Conservation (phyloP, 257 asterid genomes). For the Solanum medicagineum region DNA sequence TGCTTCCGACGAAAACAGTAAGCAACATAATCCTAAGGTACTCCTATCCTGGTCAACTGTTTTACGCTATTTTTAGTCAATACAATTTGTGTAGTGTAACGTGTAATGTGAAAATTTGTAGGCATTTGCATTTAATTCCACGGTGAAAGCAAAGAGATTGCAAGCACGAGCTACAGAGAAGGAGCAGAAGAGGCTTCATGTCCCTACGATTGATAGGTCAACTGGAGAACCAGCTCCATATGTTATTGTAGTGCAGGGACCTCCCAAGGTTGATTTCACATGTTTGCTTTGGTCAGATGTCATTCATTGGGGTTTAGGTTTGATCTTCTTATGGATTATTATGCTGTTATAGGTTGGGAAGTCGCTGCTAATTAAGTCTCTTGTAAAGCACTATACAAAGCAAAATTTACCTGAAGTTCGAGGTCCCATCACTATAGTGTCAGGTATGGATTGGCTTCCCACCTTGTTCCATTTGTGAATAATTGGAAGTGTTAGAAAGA, state of each 20-base stretch:
- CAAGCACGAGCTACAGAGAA: conserved; percentile 80
- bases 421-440: conserved; percentile 87
- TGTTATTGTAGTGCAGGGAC: conserved; percentile 90
- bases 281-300: background rate
- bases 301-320: background rate
- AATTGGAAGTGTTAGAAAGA: background rate
- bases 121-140: conserved; percentile 80
- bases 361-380: conserved; percentile 76
- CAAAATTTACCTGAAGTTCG: conserved; percentile 91
- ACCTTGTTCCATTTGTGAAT: background rate
- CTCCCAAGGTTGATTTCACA: conserved; percentile 57
- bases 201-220: conserved; percentile 65
- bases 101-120: background rate
- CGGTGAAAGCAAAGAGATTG: conserved; percentile 73
- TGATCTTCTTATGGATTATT: background rate
- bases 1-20: conserved; percentile 23
- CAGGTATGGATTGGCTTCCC: conserved; percentile 47
- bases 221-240: conserved; percentile 90
- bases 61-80: background rate
- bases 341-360: conserved; percentile 62
- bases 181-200: conserved; percentile 88
- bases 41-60: background rate
- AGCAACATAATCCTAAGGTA: conserved; percentile 31
- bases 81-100: background rate
- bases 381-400: conserved; percentile 81